Base-by-base conservation (phyloP, 495 filamentous ascomycete genomes). In the Penicillium verhagenii region DNA sequence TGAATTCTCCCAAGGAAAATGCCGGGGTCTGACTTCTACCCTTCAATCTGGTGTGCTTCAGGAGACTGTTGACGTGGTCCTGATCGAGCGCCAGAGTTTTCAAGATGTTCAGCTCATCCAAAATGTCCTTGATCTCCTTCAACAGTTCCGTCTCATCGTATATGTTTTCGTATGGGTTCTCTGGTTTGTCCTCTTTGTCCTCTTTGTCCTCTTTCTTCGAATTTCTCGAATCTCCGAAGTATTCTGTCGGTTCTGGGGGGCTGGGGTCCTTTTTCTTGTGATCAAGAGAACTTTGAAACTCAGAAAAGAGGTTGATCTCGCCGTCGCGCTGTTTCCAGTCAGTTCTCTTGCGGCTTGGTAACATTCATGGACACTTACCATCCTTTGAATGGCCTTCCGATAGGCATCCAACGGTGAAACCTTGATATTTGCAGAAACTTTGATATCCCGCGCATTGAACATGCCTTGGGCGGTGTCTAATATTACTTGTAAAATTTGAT, bases 81-180 rank as follows among this genome's bases (percentile, higher is more conserved):
- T 71, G 68, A 38, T 67, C 66, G 33, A 64, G 54, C 7, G 66
- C 58, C 13, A 71, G 39, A 33, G 35, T 57, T 37, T 58, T 71
- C 18, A 71, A 56, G 16, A 69, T 71, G 23, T 69, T 58, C 2
- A 71, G 61, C 37, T 69, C 68, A 33, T 71, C 68, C 13, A 45
- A 45, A 2, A 69, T 69, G 52, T 69, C 66, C 16, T 68, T 60
- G 48, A 63, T 60, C 21, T 63, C 44, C 0, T 55, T 24, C 4
- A 69, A 54, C 47, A 69, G 61, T 23, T 60, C 37, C 2, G 61
- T 65, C 48, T 71, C 66, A 16, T 38, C 26, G 3, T 13, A 2
- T 1, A 65, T 65, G 20, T 61, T 35, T 6, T 39, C 40, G 26
- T 61, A 61, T 2, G 50, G 46, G 16, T 59, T 59, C 42, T 45